These are phyloP conservation scores for Cystobasidiaceae sp. DNA, from an alignment of 1,284 basidiomycete genomes.

Conservation along the genomic window DNA sequence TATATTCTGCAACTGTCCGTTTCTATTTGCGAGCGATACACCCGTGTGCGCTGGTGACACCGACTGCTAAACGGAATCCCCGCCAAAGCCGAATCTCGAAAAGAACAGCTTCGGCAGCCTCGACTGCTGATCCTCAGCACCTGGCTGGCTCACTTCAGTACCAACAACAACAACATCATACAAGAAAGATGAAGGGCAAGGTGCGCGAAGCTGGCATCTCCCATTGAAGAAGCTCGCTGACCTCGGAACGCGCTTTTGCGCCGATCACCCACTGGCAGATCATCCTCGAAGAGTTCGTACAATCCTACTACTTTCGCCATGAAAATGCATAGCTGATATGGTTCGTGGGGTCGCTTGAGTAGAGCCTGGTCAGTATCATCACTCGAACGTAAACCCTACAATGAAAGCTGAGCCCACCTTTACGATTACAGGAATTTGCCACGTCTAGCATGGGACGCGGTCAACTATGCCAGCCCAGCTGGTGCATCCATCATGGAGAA, in stretches of 20 bases:
- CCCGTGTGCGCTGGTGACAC: no score
- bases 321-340: background rate
- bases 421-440: constrained; percentile 14
- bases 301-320: background rate
- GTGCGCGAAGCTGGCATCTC: background rate
- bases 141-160: no score
- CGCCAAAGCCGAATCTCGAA: no score
- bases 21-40: no score
- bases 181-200: constrained; percentile 1
- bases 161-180: background rate
- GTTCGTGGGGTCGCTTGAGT: background rate
- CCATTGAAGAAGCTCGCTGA: background rate
- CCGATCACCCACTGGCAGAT: background rate
- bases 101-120: no score
- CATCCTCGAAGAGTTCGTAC: constrained; percentile 13
- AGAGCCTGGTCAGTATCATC: background rate
- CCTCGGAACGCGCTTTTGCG: no score
- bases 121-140: no score
- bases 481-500: constrained; percentile 22
- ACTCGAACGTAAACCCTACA: background rate
- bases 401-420: background rate
- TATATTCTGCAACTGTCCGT: no score
- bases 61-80: no score
- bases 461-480: constrained; percentile 19
- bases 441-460: constrained; percentile 13